Evolutionary conservation across 1,284 basidiomycete species (phyloP), one percentile per base, ranked within the genome.

Genomic region (Trichosporon coremiiforme): DNA sequence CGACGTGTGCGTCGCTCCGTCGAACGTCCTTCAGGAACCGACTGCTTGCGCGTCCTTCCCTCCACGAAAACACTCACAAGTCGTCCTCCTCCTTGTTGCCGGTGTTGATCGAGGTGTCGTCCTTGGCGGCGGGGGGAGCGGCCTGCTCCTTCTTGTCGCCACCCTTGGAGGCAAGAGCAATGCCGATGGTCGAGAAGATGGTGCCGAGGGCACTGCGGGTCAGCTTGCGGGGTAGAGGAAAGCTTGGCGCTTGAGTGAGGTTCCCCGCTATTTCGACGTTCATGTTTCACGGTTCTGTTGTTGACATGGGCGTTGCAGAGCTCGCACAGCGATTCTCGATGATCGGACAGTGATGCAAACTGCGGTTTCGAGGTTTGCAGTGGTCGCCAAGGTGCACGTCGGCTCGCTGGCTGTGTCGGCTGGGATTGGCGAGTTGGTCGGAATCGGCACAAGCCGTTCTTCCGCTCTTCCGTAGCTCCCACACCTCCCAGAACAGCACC

Each of bases 191-290:
- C 31, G 74, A 64, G 75, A 78, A 66, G 70, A 83, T 79, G 63
- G 81, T 83, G 75, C 77, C 79, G 72, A 83, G 75, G 57, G 78
- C 80, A 68, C 81, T 83, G 72, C 13, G 31, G 64, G 57, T 62
- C 31, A 62, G 57, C 57, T 62, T 33, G 4, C 15, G 5, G 4
- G n/a, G 7, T 17, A 0, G 13, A 17, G n/a, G 10, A 12, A 4
- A 45, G 57, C 57, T 35, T 31, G 4, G 36, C 13, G 36, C 9
- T 38, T 5, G 41, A 8, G 41, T 4, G 17, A 45, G 41, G 41
- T 5, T 45, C 6, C 41, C 15, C 17, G 17, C 15, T 6, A n/a
- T n/a, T 45, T n/a, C 41, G 41, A 45, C 4, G 17, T 45, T 45
- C 17, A 45, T 5, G 17, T 17, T 45, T 17, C 17, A 45, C 41